Evolutionary conservation across 306 rosid genomes (phyloP), one percentile per base, ranked within the genome.

Genomic region (Castanea mollissima): DNA sequence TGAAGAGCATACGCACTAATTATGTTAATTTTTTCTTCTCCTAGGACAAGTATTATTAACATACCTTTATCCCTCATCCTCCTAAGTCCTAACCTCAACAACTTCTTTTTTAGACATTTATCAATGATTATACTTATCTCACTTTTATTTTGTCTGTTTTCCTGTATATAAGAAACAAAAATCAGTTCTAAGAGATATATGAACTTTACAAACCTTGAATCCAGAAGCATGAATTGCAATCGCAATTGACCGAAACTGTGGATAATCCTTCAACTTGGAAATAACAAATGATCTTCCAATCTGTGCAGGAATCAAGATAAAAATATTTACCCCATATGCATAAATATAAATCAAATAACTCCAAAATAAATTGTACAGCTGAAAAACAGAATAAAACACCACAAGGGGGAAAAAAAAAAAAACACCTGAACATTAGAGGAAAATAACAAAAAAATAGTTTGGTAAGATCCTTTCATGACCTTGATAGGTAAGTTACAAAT

Each of bases 221-320:
- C 99, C 97, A 77, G 97, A 94, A 86, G 83, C 87, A 32, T 32
- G 85, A 76, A 87, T 91, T 20, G 98, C 99, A 88, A 93, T 87
- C 21, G 97, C 99, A 76, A 96, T 91, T 68, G 96, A 89, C 78
- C 79, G 87, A 65, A 96, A 96, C 75, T 87, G 93, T 16, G 98
- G 99, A 87, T 96, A 96, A 84, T 96, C 98, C 92, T 93, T 96
- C 88, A 96, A 82, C 87, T 71, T 96, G 76, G 97, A 91, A 79
- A 90, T 82, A 77, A 96, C 98, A 82, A 85, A 96, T 69, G 99
- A 85, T 83, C 82, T 93, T 75, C 98, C 99, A 80, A 96, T 93
- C 99, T 96, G 94, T 76, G 80, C 31, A 79, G 51, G 60, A 25
- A 73, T 73, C 51, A 20, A 80, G 55, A 78, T 79, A 83, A 82